Evolutionary conservation across 2,329 filamentous ascomycete species (phyloP), one percentile per base, ranked within the genome.

Genomic region (Tolypocladium tundrense): DNA sequence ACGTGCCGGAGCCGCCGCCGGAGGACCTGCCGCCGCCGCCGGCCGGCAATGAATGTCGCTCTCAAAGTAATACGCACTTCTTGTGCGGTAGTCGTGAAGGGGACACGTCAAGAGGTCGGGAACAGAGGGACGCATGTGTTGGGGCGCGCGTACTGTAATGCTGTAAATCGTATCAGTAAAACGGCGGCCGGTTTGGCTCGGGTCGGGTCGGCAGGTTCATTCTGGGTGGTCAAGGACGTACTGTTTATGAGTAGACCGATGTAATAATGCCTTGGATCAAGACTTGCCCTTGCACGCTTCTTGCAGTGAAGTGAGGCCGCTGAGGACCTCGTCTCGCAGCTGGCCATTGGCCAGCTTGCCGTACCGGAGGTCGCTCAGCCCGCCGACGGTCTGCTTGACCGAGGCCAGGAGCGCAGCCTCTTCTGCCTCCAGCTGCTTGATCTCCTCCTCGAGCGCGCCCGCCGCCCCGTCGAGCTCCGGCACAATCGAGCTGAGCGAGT

Each of bases 291-390:
- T 78, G 70, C 88, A 91, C 31, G 80, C 78, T 60, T 83, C 77
- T 68, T 88, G 83, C 50, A 75, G 65, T 40, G 67, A 65, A 19
- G 65, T 65, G n/a, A 94, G 74, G 7, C 86, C 86, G 53, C 86
- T 81, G 21, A 91, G 74, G 37, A 90, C 82, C 63, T 91, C 86
- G 53, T 84, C 79, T 33, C 78, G 78, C 39, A 92, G 73, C 59
- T 84, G 78, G 27, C 78, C 71, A 61, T 88, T 88, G 41, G 82
- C 79, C 59, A 94, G 81, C 57, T 85, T 86, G 42, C 91, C 91
- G 66, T 94, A 93, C 52, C 89, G 85, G 57, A 96, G 77, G 71
- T 95, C 90, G 70, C 90, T 95, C 69, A 96, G 75, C 53, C 82
- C 84, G 39, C 87, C 87, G 19, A 94, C 81, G 0, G 81, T 86